Evolutionary conservation across 2,329 filamentous ascomycete species (phyloP), one percentile per base, ranked within the genome.

Genomic region (Pseudogymnoascus sp.): DNA sequence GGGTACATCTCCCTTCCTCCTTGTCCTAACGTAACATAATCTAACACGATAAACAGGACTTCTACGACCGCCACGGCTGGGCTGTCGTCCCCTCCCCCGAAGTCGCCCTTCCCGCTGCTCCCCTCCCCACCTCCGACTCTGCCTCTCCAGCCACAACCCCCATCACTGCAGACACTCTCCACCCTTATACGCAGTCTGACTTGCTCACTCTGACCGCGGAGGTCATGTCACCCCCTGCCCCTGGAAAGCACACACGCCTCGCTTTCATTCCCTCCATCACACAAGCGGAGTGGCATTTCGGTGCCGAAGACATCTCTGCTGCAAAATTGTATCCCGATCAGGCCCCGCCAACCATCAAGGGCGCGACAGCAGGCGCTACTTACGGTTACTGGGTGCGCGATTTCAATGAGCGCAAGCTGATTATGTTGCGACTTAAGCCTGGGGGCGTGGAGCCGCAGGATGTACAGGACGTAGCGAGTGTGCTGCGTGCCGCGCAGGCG

Each of bases 41-140:
- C 41, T 50, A 50, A 50, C 41, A 9, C 3, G 24, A 50, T 13
- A 31, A 31, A 31, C 24, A 50, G n/a, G 63, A 66, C 3, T 71
- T 74, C 64, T 76, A 73, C 60, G 63, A 69, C 35, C 65, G 64
- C 13, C 65, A 76, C 6, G 75, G 74, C 35, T 77, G 71, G 75
- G 62, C 65, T 17, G 68, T 71, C 2, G 69, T 71, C 58, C 66
- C 69, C 4, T 72, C 71, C 1, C 66, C 66, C 1, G 71, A 75
- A 62, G 67, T 74, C 1, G 72, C 72, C 10, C 68, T 76, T 50
- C 66, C 37, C 63, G 74, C 36, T 62, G 70, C 54, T 58, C 62
- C 7, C 41, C 61, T 6, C 36, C 65, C 26, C n/a, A 65, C 11
- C 13, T 50, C 41, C 41, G 13, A 13, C 24, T 29, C 41, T 11